Evolutionary conservation across 139 green algal species (phyloP).

Genomic region (Ostreobium quekettii): DNA sequence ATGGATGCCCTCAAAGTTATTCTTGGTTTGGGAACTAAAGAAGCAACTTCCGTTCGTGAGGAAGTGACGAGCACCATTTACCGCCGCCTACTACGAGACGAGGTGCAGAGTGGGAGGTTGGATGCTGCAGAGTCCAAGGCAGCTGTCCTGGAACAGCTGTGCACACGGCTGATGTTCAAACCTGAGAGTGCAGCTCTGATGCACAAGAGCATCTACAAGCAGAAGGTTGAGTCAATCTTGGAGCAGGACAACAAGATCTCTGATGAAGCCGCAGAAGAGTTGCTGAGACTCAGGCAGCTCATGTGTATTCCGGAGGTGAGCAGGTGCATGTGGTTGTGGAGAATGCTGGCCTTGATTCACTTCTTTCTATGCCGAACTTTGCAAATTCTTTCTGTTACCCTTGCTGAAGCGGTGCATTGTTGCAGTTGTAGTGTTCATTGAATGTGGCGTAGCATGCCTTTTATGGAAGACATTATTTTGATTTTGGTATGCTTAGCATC

Average conservation of each 20-base stretch:
- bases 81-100: slow-evolving; percentile 39
- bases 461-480: no score
- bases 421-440: no score
- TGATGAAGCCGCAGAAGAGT: slow-evolving; percentile 56
- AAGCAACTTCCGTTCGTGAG: slow-evolving; percentile 43
- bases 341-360: no score
- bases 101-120: slow-evolving; percentile 40
- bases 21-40: slow-evolving; percentile 65
- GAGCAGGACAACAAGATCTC: slow-evolving; percentile 47
- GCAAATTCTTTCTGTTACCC: no score
- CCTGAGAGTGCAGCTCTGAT: slow-evolving; percentile 51
- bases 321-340: no score
- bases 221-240: slow-evolving; percentile 58
- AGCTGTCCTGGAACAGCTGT: slow-evolving; percentile 59
- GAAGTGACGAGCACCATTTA: slow-evolving; percentile 50
- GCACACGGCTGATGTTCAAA: slow-evolving; percentile 56
- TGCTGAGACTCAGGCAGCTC: slow-evolving; percentile 49
- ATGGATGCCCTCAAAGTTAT: slow-evolving; percentile 45
- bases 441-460: no score
- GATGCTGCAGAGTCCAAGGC: slow-evolving; percentile 31
- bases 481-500: no score
- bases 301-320: slow-evolving; percentile 59
- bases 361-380: no score
- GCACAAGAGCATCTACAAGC: slow-evolving; percentile 57
- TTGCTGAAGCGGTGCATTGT: no score